phyloP scores from a whole-genome alignment of 2,329 filamentous ascomycete species.

The Chaetothyriales sp. region DNA sequence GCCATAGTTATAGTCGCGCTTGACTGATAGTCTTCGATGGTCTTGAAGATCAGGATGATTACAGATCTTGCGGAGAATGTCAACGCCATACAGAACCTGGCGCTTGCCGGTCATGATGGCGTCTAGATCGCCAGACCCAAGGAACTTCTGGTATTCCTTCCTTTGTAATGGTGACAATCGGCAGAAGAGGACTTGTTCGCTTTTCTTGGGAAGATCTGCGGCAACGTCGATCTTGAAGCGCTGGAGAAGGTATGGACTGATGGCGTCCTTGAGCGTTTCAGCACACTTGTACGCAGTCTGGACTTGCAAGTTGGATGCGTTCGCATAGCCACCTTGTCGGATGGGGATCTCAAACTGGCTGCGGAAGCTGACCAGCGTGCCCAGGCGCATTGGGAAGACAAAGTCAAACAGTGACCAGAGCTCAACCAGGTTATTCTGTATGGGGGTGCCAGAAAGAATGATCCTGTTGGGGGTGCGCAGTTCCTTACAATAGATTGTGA shows the following conservation, averaged over 20 bases:
- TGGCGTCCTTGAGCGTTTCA: slow-evolving; percentile 81
- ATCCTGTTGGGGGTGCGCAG: slow-evolving; percentile 76
- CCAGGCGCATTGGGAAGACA: slow-evolving; percentile 87
- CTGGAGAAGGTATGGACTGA: slow-evolving; percentile 83
- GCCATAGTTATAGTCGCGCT: slow-evolving; percentile 61
- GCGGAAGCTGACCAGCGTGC: slow-evolving; percentile 78
- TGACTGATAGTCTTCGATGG: slow-evolving; percentile 43
- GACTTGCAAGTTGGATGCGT: slow-evolving; percentile 83
- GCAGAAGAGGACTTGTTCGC: slow-evolving; percentile 89
- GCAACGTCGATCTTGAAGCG: slow-evolving; percentile 89
- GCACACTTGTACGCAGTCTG: slow-evolving; percentile 91
- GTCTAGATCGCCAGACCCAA: slow-evolving; percentile 71
- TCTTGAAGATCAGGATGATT: slow-evolving; percentile 87
- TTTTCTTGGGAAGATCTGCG: slow-evolving; percentile 85
- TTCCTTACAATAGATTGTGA: slow-evolving; percentile 92
- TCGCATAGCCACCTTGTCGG: slow-evolving; percentile 81
- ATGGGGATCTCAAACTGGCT: slow-evolving; percentile 91
- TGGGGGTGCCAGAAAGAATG: slow-evolving; percentile 89
- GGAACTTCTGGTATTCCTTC: slow-evolving; percentile 63
- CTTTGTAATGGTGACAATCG: slow-evolving; percentile 71
- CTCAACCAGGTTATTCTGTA: slow-evolving; percentile 92
- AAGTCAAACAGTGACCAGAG: slow-evolving; percentile 98
- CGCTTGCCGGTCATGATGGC: slow-evolving; percentile 60
- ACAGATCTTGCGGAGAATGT: slow-evolving; percentile 87
- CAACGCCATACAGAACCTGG: slow-evolving; percentile 77